Percentiles rank a stretch among this genome's conserved stretches.
Conservation (phyloP, 306 rosid genomes). For the Macrotyloma uniflorum region DNA sequence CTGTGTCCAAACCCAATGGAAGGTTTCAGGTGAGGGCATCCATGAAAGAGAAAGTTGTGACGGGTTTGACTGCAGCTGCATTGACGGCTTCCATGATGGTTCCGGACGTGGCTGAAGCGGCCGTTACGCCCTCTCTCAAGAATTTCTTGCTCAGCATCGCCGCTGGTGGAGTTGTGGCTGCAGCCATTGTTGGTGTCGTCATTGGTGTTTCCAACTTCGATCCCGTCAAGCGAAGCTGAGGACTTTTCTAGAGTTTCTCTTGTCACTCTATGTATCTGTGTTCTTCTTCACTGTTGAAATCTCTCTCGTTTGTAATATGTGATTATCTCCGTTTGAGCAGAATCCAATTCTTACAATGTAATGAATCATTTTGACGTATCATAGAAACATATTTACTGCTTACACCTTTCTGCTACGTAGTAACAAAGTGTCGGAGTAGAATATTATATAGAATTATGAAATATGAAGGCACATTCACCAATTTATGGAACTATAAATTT, state of each 20-base stretch:
- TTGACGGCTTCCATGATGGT: constrained; percentile 78
- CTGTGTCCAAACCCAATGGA: constrained; percentile 47
- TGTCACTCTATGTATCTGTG: constrained; percentile 30
- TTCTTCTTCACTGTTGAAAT: constrained; percentile 42
- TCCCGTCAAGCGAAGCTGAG: constrained; percentile 85
- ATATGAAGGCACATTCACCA: background rate
- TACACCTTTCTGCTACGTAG: constrained; percentile 10
- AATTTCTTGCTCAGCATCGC: constrained; percentile 95
- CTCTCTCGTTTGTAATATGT: constrained; percentile 50
- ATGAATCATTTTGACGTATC: constrained; percentile 3
- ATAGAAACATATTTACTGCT: background rate
- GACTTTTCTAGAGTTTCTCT: constrained; percentile 38
- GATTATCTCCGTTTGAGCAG: constrained; percentile 40
- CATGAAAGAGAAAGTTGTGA: constrained; percentile 82
- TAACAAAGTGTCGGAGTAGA: background rate
- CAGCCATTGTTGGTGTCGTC: constrained; percentile 68
- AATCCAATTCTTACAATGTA: constrained; percentile 33
- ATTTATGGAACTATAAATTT: background rate
- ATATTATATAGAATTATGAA: background rate
- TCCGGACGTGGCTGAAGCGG: constrained; percentile 94
- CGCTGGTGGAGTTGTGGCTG: constrained; percentile 79
- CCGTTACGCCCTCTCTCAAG: constrained; percentile 83
- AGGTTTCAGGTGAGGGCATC: constrained; percentile 70
- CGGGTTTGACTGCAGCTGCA: constrained; percentile 75
- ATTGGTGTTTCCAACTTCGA: constrained; percentile 91